Base-by-base conservation (phyloP, 1,284 basidiomycete species). In the Schizophyllum amplum region DNA sequence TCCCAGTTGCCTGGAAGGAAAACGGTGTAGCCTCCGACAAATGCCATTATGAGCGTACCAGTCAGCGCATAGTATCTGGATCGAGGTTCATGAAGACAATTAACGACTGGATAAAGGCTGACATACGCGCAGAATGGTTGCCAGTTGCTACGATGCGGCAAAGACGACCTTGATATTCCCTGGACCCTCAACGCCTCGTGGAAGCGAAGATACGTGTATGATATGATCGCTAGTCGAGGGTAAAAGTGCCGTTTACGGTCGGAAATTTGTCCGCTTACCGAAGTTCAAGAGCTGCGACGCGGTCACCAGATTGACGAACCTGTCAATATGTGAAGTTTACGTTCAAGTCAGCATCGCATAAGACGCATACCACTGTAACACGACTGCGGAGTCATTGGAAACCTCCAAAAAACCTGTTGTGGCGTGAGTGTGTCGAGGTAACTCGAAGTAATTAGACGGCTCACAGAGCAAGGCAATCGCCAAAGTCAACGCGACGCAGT, bases 1-100 rank as follows among this genome's bases (percentile, higher is more conserved):
- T 80, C 77, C 72, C 82, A 84, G 58, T 70, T 66, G 6, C 76
- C 77, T 24, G 75, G 76, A 51, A 86, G 75, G 71, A 87, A 87
- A 52, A 79, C 76, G 1, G 70, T 72, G 55, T 77, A 78, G 0
- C 76, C 77, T 21, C 82, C 76, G 6, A 79, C 71, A 66, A 82
- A 80, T 22, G 81, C 79, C 76, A 81, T 77, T 42, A 73, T 69
- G 48, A 76, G 61, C 46, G 78, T 79, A 15, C 74, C 75, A 17
- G 58, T 50, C 22, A 78, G 64, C 1, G 69, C 75, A 55, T 78
- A 78, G 56, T 76, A 78, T n/a, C 70, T 71, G 24, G 33, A 42
- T 52, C 20, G 54, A 57, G 54, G 6, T 63, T n/a, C 20, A 62
- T n/a, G 54, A 11, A 5, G 47, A 23, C n/a, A 5, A 13, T 53